Evolutionary conservation across 1,284 basidiomycete genomes (phyloP), one percentile per base, ranked within the genome.

Genomic region (Ustanciosporium gigantosporum): DNA sequence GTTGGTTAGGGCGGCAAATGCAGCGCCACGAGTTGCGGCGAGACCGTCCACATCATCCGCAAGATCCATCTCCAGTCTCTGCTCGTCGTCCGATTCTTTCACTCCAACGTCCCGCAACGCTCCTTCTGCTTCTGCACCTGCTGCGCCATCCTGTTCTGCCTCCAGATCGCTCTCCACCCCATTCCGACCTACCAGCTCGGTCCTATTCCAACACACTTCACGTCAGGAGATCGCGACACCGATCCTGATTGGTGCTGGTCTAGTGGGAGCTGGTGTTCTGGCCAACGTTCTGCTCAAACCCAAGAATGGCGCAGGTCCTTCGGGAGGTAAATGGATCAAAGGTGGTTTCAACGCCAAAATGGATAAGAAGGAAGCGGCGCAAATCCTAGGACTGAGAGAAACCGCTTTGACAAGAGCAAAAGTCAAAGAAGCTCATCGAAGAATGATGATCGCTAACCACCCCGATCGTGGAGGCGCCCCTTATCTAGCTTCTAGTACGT

Each of bases 331-430:
- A 78, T 97, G 90, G 86, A 86, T 84, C 37, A 91, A 88, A 80
- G 94, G 94, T 52, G 94, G 93, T 1, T 98, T 98, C 85, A 89
- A 88, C 78, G 82, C 84, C 14, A 95, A 92, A 82, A 96, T 97
- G 92, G 93, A 97, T 78, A 84, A 89, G 75, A 88, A 87, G 62
- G 94, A 97, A 81, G 94, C 94, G 3, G 85, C 92, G 46, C 85
- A 86, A 60, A 87, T 98, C 68, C 83, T 97, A 22, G 93, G 93
- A n/a, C 81, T 97, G 35, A 58, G 69, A 32, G 77, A 71, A 40
- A 74, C 75, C 17, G 73, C 66, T 16, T 34, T 77, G 25, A 76
- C 74, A 31, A 71, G 66, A 44, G 66, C 68, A 5, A 64, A 61
- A 48, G 58, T 79, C 34, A 79, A 79, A 38, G 76, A 79, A 9